These are phyloP conservation scores for Metarhizium humberi DNA, from an alignment of 2,329 filamentous ascomycete genomes.

Conservation along the genomic window DNA sequence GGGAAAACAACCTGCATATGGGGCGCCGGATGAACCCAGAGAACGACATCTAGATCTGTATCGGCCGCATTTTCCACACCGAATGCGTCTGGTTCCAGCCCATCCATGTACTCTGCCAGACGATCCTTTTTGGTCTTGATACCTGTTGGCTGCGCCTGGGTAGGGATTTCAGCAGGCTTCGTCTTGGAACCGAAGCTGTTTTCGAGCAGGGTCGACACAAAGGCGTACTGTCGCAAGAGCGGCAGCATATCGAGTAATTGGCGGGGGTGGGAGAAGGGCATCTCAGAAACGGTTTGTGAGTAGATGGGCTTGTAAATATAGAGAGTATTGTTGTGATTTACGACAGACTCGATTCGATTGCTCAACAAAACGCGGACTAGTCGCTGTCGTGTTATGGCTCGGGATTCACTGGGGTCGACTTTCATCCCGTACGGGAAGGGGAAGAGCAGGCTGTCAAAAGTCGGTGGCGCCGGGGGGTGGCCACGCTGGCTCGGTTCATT, in stretches of 20 bases:
- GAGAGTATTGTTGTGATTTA: constrained; percentile 49
- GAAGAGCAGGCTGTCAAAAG: constrained; percentile 51
- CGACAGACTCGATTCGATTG: constrained; percentile 19
- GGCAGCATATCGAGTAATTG: constrained; percentile 70
- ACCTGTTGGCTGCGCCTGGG: background rate
- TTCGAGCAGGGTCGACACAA: constrained; percentile 54
- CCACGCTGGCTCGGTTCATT: constrained; percentile 19
- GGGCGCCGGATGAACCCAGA: constrained; percentile 40
- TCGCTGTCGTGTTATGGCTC: constrained; percentile 42
- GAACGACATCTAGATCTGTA: constrained; percentile 40
- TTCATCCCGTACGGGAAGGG: constrained; percentile 38
- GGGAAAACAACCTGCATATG: constrained; percentile 46
- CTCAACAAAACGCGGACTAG: constrained; percentile 32
- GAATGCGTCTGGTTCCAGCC: background rate
- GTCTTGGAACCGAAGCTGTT: constrained; percentile 44
- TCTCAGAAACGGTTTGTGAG: constrained; percentile 53
- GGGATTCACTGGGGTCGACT: constrained; percentile 48
- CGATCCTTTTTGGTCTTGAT: constrained; percentile 21
- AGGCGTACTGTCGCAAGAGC: constrained; percentile 64
- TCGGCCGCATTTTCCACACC: background rate
- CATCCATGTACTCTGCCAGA: constrained; percentile 21
- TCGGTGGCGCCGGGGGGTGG: constrained; percentile 23
- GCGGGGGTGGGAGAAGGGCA: constrained; percentile 70
- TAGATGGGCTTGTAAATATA: constrained; percentile 67
- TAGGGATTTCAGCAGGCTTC: constrained; percentile 1